phyloP scores from a whole-genome alignment of 139 green algal genomes.

The Chlorella sp. region DNA sequence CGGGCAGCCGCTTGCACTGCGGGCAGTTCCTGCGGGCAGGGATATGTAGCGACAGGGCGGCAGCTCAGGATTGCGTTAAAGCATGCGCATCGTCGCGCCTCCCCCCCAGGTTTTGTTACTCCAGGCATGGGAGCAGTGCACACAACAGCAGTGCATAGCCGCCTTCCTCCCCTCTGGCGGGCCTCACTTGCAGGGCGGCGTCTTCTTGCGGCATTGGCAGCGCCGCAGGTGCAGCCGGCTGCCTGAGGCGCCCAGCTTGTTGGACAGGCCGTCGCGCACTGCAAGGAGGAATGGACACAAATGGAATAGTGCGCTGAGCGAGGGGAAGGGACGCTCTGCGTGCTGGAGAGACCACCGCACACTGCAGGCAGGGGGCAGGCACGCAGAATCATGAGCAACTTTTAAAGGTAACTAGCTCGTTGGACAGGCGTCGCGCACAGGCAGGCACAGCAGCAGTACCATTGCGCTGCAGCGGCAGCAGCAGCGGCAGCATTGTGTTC shows the following conservation, averaged over 20 bases:
- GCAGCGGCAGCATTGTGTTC: no score
- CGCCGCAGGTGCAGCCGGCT: constrained; percentile 56
- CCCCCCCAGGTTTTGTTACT: not conserved
- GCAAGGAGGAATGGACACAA: not conserved
- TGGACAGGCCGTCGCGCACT: constrained; percentile 53
- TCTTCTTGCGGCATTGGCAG: constrained; percentile 61
- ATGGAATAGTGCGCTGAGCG: not conserved
- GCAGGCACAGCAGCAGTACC: no score
- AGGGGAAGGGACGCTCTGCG: not conserved
- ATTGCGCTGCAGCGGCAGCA: no score
- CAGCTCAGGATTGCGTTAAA: not conserved
- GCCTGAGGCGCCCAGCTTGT: constrained; percentile 32
- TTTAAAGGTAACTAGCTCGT: no score
- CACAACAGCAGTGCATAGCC: not conserved
- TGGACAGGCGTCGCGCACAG: no score
- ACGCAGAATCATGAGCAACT: no score
- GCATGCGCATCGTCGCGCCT: no score
- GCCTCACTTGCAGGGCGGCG: constrained; percentile 47
- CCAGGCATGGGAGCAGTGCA: not conserved
- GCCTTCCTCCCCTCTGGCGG: not conserved
- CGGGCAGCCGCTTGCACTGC: constrained; percentile 46
- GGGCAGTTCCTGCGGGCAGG: constrained; percentile 53
- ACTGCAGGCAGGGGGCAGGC: not conserved
- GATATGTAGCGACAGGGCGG: not conserved
- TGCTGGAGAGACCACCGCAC: no score